These are phyloP conservation scores for Handroanthus guayacan DNA, from an alignment of 257 asterid species.

Conservation along the genomic window DNA sequence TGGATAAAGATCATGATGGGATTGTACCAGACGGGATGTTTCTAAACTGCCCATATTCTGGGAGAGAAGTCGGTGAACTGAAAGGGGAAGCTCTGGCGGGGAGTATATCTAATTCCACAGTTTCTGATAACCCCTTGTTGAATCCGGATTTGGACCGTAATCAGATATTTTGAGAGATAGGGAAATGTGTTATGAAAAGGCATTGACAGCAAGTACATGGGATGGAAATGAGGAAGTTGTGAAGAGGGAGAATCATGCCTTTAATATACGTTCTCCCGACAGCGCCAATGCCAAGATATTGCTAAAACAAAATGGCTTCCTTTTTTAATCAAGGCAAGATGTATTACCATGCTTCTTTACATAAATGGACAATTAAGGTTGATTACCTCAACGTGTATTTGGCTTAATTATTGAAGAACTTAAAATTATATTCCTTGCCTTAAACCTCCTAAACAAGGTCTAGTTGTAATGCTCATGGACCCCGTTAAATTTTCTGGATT, in stretches of 20 bases:
- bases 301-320: conserved; percentile 30
- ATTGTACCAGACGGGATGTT: conserved; percentile 48
- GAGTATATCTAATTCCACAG: conserved; percentile 48
- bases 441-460: too few species aligned
- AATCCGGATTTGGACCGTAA: conserved; percentile 46
- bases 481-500: too few species aligned
- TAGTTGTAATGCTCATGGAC: too few species aligned
- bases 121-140: conserved; percentile 53
- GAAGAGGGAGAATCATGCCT: conserved; percentile 45
- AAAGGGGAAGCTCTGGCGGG: conserved; percentile 2
- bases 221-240: conserved; percentile 38
- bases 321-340: conserved; percentile 39
- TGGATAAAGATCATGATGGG: conserved; percentile 29
- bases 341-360: too few species aligned
- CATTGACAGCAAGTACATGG: conserved; percentile 39
- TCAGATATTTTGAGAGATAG: conserved; percentile 45
- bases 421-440: too few species aligned
- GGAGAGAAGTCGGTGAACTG: conserved; percentile 29
- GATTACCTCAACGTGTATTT: too few species aligned
- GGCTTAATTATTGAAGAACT: too few species aligned
- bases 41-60: conserved; percentile 61
- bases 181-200: conserved; percentile 36
- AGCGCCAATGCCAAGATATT: conserved; percentile 30
- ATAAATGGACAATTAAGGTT: too few species aligned
- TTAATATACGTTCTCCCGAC: conserved; percentile 26